Conservation (phyloP, 192 early-diverging fungal genomes). For the Linnemannia elongata region DNA sequence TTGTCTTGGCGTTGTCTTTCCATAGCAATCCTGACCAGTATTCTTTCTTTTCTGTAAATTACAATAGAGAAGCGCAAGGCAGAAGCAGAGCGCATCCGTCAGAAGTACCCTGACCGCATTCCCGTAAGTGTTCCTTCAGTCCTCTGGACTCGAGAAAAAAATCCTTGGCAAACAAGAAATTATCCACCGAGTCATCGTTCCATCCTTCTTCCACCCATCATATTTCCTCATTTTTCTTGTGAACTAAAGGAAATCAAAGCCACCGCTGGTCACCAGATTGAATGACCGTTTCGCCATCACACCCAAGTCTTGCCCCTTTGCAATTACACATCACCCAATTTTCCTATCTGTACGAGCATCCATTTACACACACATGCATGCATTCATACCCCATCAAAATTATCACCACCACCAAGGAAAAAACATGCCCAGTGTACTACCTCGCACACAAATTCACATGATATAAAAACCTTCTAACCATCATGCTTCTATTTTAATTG, state of each 20-base stretch:
- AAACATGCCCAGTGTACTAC: no score
- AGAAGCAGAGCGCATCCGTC: conserved; percentile 95
- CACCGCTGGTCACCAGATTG: not conserved
- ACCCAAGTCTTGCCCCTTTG: not conserved
- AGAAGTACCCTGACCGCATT: conserved; percentile 95
- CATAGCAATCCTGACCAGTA: not conserved
- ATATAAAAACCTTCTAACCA: not conserved
- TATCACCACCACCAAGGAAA: no score
- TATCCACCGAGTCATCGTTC: not conserved
- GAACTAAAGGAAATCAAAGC: not conserved
- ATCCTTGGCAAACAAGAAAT: not conserved
- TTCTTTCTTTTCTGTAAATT: not conserved
- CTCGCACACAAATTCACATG: not conserved
- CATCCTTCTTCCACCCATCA: not conserved
- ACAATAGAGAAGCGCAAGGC: conserved; percentile 95
- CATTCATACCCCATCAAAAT: not conserved
- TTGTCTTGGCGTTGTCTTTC: conserved; percentile 3
- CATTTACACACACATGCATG: not conserved
- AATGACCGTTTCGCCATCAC: not conserved
- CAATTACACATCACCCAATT: not conserved
- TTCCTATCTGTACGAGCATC: not conserved
- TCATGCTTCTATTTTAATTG: not conserved
- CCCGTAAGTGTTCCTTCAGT: conserved; percentile 62
- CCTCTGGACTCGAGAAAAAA: not conserved
- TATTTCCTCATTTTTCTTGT: conserved; percentile 15